These are phyloP conservation scores for Dactylonectria estremocensis DNA, from an alignment of 2,329 filamentous ascomycete species.

Conservation along the genomic window DNA sequence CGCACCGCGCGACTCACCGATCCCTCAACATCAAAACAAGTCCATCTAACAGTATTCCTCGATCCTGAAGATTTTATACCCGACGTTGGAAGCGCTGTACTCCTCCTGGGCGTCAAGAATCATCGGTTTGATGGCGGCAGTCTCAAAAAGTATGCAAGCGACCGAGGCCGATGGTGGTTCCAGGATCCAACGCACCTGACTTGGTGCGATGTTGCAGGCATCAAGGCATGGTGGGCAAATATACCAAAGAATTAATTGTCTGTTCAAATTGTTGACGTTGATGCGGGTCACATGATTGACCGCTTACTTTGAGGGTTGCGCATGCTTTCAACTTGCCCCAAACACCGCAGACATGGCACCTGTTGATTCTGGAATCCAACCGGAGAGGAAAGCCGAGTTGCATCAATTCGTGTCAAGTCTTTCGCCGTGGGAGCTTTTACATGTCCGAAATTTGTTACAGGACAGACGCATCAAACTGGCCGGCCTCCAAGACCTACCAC, in stretches of 20 bases:
- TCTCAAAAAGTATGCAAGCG: conserved; percentile 62
- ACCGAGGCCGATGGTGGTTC: conserved; percentile 65
- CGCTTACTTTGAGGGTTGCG: neutral
- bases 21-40: conserved; percentile 66
- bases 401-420: conserved; percentile 45
- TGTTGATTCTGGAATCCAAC: neutral
- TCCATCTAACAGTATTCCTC: conserved; percentile 69
- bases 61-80: conserved; percentile 66
- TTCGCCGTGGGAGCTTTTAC: conserved; percentile 49
- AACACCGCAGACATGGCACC: neutral
- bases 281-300: conserved; percentile 7
- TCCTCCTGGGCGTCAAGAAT: conserved; percentile 71
- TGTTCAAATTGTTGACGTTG: too few relatives aligned
- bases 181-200: conserved; percentile 61
- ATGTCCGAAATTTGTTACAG: conserved; percentile 42
- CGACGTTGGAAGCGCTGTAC: conserved; percentile 62
- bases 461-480: conserved; percentile 37
- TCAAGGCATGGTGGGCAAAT: conserved; percentile 63
- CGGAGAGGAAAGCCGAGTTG: conserved; percentile 34
- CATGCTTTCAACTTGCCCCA: neutral
- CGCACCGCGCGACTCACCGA: conserved; percentile 67
- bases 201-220: conserved; percentile 66
- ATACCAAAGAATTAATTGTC: neutral
- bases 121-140: conserved; percentile 67
- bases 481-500: conserved; percentile 47